Evolutionary conservation across 805 yeast genomes (phyloP), one percentile per base, ranked within the genome.

Genomic region (Candida insectalens): DNA sequence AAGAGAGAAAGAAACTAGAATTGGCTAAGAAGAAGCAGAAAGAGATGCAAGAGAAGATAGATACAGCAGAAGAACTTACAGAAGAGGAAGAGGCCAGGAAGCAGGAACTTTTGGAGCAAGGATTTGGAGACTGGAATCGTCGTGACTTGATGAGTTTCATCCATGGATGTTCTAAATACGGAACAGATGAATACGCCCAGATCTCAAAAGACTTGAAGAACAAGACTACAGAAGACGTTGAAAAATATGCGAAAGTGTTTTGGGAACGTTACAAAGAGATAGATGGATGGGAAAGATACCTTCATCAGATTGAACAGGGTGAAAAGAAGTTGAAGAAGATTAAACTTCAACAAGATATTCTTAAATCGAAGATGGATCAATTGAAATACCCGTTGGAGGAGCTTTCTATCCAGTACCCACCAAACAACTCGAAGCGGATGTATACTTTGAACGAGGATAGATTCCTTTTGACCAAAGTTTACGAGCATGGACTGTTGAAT

Each of bases 341-440:
- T 16, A 51, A 56, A 23, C 58, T 64, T 27, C 89, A 82, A 48
- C 73, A 76, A 39, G 63, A 60, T 33, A 56, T 78, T 7, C 57
- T 82, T 25, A 64, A 63, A 2, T 57, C 53, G 21, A 80, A 80
- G 44, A 57, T 81, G 42, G 64, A 64, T 30, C 69, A 64, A 35
- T 61, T 66, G 27, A 60, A 62, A n/a, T 71, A 68, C 37, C 87
- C 88, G 1, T 50, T 80, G 16, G 74, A 74, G 29, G 76, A 78
- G 28, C 57, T 83, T 53, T 57, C 57, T 4, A 75, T 83, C 17
- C 80, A 72, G 35, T 83, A 80, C 39, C 89, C 92, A 0, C 88
- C 88, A n/a, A 82, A 81, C 49, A 82, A 80, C 50, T 80, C 92
- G 9, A 80, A 82, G 47, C 60, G 87, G 44, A 67, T 80, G 6